A percentile compares a stretch with the other conserved stretches of the same genome.
These are phyloP conservation scores for Helicostylum pulchrum DNA, from an alignment of 192 early-diverging fungal species.

Conservation along the genomic window DNA sequence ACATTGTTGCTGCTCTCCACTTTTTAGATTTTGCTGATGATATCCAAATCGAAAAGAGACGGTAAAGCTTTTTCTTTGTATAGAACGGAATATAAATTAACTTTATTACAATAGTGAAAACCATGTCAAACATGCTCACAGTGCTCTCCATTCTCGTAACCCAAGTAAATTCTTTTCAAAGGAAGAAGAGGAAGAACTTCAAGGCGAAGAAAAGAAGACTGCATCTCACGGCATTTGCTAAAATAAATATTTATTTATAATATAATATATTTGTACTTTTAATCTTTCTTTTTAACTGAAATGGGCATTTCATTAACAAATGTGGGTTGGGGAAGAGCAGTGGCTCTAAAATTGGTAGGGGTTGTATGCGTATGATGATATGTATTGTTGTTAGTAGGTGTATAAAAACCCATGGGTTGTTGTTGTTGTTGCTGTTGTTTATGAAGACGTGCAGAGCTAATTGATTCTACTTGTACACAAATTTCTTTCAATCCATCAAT, in stretches of 20 bases:
- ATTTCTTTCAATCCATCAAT: constrained; percentile 51
- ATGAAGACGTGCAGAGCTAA: not conserved
- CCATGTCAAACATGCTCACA: not conserved
- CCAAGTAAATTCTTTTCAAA: not conserved
- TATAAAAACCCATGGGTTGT: constrained; percentile 4
- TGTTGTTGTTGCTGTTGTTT: not conserved
- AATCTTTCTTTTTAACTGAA: constrained; percentile 19
- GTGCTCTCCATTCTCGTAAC: constrained; percentile 6
- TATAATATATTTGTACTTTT: not conserved
- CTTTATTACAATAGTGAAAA: constrained; percentile 2
- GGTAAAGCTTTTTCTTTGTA: not conserved
- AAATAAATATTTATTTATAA: not conserved
- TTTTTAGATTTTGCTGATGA: constrained; percentile 21
- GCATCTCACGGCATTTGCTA: not conserved
- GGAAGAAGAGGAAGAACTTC: not conserved
- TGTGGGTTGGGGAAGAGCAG: constrained; percentile 14
- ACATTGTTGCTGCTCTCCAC: constrained; percentile 24
- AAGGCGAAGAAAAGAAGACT: not conserved
- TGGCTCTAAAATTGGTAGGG: constrained; percentile 3
- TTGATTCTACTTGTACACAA: constrained; percentile 47
- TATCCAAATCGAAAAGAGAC: not conserved
- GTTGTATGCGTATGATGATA: not conserved
- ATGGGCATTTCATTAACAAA: constrained; percentile 16
- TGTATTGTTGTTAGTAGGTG: not conserved
- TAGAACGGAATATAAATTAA: not conserved